phyloP scores from a whole-genome alignment of 2,329 filamentous ascomycete genomes.

The Plectosphaerella plurivora region DNA sequence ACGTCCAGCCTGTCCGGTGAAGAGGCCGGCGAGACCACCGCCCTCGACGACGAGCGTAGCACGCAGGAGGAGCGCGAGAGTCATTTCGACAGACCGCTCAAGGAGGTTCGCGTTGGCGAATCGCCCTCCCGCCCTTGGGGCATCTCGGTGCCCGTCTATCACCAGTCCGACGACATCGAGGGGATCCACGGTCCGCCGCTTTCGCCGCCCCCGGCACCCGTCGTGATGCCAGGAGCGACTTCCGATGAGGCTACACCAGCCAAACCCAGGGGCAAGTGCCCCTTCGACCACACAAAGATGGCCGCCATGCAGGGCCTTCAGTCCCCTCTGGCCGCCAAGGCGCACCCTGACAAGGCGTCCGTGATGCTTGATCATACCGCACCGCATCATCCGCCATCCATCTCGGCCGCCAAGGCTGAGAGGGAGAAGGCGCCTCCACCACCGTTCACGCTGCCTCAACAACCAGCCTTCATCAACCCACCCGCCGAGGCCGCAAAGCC shows the following conservation, averaged over 20 bases:
- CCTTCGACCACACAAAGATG: slow-evolving; percentile 50
- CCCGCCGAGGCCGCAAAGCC: slow-evolving; percentile 24
- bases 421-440: not conserved
- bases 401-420: not conserved
- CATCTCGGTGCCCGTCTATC: slow-evolving; percentile 68
- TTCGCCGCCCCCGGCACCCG: slow-evolving; percentile 55
- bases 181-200: slow-evolving; percentile 34
- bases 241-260: slow-evolving; percentile 14
- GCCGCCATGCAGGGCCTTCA: slow-evolving; percentile 19
- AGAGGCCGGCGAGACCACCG: slow-evolving; percentile 29
- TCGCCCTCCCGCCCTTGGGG: slow-evolving; percentile 93
- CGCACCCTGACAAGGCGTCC: not conserved
- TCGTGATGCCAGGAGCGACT: slow-evolving; percentile 40
- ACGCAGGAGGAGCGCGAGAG: slow-evolving; percentile 57
- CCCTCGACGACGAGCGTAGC: slow-evolving; percentile 26
- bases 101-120: slow-evolving; percentile 89
- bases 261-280: slow-evolving; percentile 45
- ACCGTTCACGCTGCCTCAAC: slow-evolving; percentile 17
- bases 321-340: slow-evolving; percentile 8
- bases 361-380: not conserved
- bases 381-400: not conserved
- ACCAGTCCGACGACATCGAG: slow-evolving; percentile 30
- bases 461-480: slow-evolving; percentile 51
- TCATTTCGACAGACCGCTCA: slow-evolving; percentile 79
- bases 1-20: slow-evolving; percentile 44